Evolutionary conservation across 345 rosid genomes (phyloP), one percentile per base, ranked within the genome.

Genomic region (Moringa oleifera): DNA sequence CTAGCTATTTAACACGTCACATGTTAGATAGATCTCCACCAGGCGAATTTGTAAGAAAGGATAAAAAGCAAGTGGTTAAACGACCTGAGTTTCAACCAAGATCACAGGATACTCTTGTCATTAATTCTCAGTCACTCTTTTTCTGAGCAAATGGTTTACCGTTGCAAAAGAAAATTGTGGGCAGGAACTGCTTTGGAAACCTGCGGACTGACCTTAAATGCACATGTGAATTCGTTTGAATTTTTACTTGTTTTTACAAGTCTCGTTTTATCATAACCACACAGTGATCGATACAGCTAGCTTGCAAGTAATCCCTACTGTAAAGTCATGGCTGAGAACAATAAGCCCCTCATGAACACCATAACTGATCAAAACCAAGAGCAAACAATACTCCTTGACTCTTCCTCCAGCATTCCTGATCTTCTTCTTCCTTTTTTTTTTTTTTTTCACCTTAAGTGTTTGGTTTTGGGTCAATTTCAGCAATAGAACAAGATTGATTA

Each of bases 191-290:
- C 52, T 52, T 62, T 56, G 67, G 55, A 69, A 63, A 64, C 28
- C 46, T 51, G 47, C 61, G 49, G 6, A 41, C 12, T 13, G 54
- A 59, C 11, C 25, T 50, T 79, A 37, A 79, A 63, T 79, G 77
- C 75, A 67, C 83, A 75, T 75, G 80, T 64, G 79, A 69, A 70
- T 46, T 46, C 18, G 37, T 72, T 61, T 20, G 55, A 17, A 28
- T 16, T 49, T 51, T 3, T 31, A 18, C 31, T 50, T 24, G 59
- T 12, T 21, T 65, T 19, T 31, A 72, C 58, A 65, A 23, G 45
- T 20, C 9, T 51, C 20, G 41, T 11, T 66, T 50, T 59, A 50
- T 54, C 15, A 37, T 31, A 19, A 56, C 52, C 65, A 58, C 25
- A 53, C 53, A 4, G 11, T 33, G 11, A 4, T 4, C 37, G 37